Base-by-base conservation (phyloP, 192 early-diverging fungal species). In the Linnemannia hyalina region DNA sequence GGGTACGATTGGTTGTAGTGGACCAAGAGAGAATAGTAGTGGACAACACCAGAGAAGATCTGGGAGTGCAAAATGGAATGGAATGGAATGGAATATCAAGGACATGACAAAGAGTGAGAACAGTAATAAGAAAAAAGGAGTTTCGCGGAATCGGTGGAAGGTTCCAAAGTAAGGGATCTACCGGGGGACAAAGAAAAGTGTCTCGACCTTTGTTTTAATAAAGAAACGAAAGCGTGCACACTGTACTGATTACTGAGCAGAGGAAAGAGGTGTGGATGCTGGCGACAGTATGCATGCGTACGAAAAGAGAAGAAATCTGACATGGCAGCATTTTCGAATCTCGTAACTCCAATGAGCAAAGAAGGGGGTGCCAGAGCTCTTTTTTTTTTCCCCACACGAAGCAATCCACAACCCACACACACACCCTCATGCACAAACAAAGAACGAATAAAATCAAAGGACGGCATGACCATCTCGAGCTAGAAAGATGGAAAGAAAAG, bases 401-500 rank as follows among this genome's bases (percentile, higher is more conserved):
- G 0, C 32, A 5, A 13, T 3, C 26, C 47, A 49, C 35, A 15
- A 32, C 10, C 60, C 26, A 63, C 13, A 32, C 60, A 16, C 60
- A 63, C 60, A 8, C 55, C 5, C n/a, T 60, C 55, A 60, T 55
- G 22, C 7, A 57, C 55, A 65, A 65, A 65, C 55, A 65, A 65
- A 65, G 11, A 15, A 65, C n/a, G 11, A 65, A 65, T 29, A 65
- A 65, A 29, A 3, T 3, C n/a, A 65, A 32, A 15, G 60, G 29
- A 65, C 60, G 13, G 60, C 60, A 65, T 65, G 60, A 65, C 60
- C 60, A 32, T 65, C 60, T 32, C 35, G n/a, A 65, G 60, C 29
- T 15, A 65, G 3, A 2, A 10, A 57, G 0, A 57, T 26, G 6
- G n/a, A 57, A 57, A 57, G 5, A 52, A 52, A 6, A 11, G 55